phyloP scores from a whole-genome alignment of 1,139 yeast species.

The Lodderomyces elongisporus region DNA sequence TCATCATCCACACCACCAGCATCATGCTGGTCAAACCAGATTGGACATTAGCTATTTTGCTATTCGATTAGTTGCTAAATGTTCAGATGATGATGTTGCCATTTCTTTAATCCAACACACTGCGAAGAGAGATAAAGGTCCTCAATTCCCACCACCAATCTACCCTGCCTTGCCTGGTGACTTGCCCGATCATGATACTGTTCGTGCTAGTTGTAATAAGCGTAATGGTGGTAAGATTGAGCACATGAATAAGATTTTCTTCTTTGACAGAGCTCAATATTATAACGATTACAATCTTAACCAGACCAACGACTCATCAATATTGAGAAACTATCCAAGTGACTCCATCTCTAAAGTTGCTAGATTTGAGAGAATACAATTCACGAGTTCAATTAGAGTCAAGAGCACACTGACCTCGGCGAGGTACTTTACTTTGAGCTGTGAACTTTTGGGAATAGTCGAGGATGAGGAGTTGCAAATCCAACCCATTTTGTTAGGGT shows the following conservation, averaged over 20 bases:
- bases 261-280: slow-evolving; percentile 40
- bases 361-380: slow-evolving; percentile 64
- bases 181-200: slow-evolving; percentile 54
- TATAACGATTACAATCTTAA: slow-evolving; percentile 29
- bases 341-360: slow-evolving; percentile 57
- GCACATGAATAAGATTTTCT: slow-evolving; percentile 25
- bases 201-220: slow-evolving; percentile 57
- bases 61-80: slow-evolving; percentile 49
- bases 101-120: slow-evolving; percentile 61
- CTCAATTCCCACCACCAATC: slow-evolving; percentile 57
- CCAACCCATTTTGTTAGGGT: slow-evolving; percentile 36
- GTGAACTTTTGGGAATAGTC: slow-evolving; percentile 49
- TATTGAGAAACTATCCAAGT: slow-evolving; percentile 42
- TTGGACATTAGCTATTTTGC: slow-evolving; percentile 53
- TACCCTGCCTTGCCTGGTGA: slow-evolving; percentile 57
- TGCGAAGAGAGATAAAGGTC: slow-evolving; percentile 68
- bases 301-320: slow-evolving; percentile 27
- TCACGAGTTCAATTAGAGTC: slow-evolving; percentile 55
- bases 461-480: slow-evolving; percentile 38
- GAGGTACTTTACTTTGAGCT: slow-evolving; percentile 49
- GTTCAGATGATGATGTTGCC: slow-evolving; percentile 47
- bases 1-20: slow-evolving; percentile 12
- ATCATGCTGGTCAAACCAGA: slow-evolving; percentile 20
- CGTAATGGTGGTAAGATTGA: slow-evolving; percentile 30
- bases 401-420: slow-evolving; percentile 42